Percentiles rank a stretch among this genome's conserved stretches.
phyloP scores from a whole-genome alignment of 257 asterid genomes.

The Solanum neorickii region DNA sequence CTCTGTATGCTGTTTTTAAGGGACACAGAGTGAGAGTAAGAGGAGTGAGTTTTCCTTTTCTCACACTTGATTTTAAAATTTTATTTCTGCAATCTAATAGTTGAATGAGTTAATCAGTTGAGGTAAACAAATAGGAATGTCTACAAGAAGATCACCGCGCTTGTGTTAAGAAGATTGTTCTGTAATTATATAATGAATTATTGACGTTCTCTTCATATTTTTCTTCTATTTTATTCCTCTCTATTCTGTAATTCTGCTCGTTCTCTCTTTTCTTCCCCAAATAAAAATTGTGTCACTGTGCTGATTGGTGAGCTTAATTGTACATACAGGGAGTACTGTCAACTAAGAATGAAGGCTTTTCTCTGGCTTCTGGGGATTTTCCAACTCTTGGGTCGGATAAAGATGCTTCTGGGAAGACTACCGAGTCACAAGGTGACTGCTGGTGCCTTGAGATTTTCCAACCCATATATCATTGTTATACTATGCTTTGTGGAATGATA shows the following conservation, averaged over 20 bases:
- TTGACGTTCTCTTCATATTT: not conserved
- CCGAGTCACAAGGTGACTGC: constrained; percentile 49
- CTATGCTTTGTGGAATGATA: not conserved
- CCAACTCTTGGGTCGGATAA: constrained; percentile 78
- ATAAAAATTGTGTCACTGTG: not conserved
- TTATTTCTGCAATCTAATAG: not conserved
- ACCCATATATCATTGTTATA: not conserved
- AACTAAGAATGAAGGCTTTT: constrained; percentile 61
- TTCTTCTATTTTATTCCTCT: not conserved
- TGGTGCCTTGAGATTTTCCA: not conserved
- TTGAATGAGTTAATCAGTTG: not conserved
- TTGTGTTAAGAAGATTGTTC: not conserved
- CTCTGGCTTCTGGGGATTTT: constrained; percentile 87
- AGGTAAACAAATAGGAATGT: not conserved
- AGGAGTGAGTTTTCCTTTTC: not conserved
- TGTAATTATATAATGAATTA: not conserved
- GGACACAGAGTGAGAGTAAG: constrained; percentile 3
- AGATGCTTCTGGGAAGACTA: constrained; percentile 41
- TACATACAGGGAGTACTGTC: constrained; percentile 56
- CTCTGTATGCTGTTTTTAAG: not conserved
- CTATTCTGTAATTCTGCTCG: not conserved
- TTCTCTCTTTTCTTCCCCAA: not conserved
- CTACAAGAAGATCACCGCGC: not conserved
- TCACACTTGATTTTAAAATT: not conserved
- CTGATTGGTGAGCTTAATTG: not conserved